These are phyloP conservation scores for Fistulina hepatica DNA, from an alignment of 1,284 basidiomycete species.

Conservation along the genomic window DNA sequence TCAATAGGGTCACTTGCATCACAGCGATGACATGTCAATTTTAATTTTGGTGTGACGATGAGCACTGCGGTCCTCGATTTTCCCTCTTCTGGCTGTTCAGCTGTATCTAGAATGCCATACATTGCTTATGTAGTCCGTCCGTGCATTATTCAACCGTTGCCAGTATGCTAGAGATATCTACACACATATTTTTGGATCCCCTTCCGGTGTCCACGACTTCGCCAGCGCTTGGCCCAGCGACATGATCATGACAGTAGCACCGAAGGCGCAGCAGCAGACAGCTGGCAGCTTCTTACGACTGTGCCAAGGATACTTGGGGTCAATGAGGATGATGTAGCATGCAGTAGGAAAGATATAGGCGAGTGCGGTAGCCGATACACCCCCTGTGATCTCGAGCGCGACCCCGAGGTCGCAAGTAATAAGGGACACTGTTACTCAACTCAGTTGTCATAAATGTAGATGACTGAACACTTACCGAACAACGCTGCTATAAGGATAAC, in stretches of 20 bases:
- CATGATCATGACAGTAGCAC: constrained; percentile 67
- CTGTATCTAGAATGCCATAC: not conserved
- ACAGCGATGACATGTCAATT: too few species aligned
- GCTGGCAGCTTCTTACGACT: constrained; percentile 67
- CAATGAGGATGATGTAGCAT: constrained; percentile 72
- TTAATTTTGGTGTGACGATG: too few species aligned
- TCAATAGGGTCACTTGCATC: too few species aligned
- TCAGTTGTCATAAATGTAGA: not conserved
- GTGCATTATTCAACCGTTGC: too few species aligned
- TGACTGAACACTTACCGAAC: constrained; percentile 44
- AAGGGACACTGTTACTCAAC: constrained; percentile 56
- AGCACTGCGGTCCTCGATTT: too few species aligned
- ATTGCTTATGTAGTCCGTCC: constrained; percentile 2
- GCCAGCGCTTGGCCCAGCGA: constrained; percentile 65
- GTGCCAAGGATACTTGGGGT: constrained; percentile 50
- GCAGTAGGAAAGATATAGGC: constrained; percentile 91
- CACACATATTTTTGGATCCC: constrained; percentile 55
- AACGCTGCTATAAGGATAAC: constrained; percentile 77
- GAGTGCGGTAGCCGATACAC: constrained; percentile 86
- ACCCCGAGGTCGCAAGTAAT: constrained; percentile 95
- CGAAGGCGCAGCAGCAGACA: constrained; percentile 63
- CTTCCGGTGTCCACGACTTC: constrained; percentile 67
- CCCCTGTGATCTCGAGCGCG: constrained; percentile 95
- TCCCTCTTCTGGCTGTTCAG: not conserved
- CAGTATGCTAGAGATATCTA: constrained; percentile 28